Evolutionary conservation across 805 yeast genomes (phyloP), one percentile per base, ranked within the genome.

Genomic region (Metschnikowia similis): DNA sequence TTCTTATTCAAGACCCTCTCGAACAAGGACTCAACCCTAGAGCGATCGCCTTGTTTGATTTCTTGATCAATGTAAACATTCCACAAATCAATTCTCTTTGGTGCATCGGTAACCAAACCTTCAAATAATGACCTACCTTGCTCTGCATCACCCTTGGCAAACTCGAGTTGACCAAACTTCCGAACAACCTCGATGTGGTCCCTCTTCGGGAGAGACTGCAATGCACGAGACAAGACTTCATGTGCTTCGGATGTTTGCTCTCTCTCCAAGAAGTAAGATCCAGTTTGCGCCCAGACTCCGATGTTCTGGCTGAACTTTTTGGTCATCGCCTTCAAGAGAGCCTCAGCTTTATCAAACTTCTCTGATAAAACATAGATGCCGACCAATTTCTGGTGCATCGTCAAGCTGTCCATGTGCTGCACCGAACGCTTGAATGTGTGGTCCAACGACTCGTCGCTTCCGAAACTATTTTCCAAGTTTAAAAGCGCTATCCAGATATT

Each of bases 401-500:
- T 76, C 56, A 81, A 80, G 1, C 96, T 77, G 59, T 94, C 99
- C 97, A 90, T 90, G 69, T 84, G 87, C 69, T 89, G 96, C 59
- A 89, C 83, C 1, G 98, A 80, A 56, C 87, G 84, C 66, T 83
- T 85, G 79, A 94, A 92, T 0, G 80, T 80, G 34, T 84, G 89
- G 41, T 89, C 90, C 48, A 91, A 67, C 1, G 94, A 72, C 54
- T 89, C 97, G 8, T 83, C 84, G 21, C 87, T 79, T 49, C 99
- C 99, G 68, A 94, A 94, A 13, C 90, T 83, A 66, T 88, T 89
- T 70, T 94, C 99, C 77, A 95, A 79, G 70, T 94, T 94, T 60
- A 94, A 79, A 62, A 90, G 69, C 0, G 98, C 99, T 66, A 92
- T 87, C 98, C 98, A 95, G 42, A 94, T 85, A 64, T 94, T 94